A percentile compares a stretch with the other conserved stretches of the same genome.
Evolutionary conservation across 1,139 yeast genomes (phyloP).

Genomic region (Candida freyschussii): DNA sequence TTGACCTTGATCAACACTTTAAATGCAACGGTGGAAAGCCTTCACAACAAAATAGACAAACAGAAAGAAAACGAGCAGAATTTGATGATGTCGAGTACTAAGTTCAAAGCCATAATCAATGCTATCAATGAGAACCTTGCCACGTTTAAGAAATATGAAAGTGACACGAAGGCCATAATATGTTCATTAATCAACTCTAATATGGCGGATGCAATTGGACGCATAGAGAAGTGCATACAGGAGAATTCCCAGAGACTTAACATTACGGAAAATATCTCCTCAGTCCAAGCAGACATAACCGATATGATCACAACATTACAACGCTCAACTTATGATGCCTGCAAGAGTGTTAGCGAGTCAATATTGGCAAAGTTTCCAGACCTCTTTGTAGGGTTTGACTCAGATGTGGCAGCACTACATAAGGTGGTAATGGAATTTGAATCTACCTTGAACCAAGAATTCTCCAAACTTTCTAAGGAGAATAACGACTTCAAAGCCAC

Average conservation of each 20-base stretch:
- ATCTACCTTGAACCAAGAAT: constrained; percentile 15
- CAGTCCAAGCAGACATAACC: constrained; percentile 15
- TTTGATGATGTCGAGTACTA: constrained; percentile 30
- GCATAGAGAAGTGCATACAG: constrained; percentile 3
- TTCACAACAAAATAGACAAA: constrained; percentile 31
- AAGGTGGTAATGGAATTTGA: constrained; percentile 12
- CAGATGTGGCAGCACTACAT: constrained; percentile 11
- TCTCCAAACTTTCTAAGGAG: constrained; percentile 22
- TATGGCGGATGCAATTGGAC: constrained; percentile 4
- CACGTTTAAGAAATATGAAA: constrained; percentile 29
- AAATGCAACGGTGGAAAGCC: constrained; percentile 27
- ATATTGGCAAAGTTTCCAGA: constrained; percentile 21
- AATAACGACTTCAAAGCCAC: constrained; percentile 31
- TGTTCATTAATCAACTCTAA: constrained; percentile 22
- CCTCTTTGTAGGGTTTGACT: constrained; percentile 17
- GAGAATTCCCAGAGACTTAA: constrained; percentile 3
- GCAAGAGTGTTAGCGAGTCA: constrained; percentile 21
- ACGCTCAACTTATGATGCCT: constrained; percentile 18
- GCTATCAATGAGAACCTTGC: constrained; percentile 29
- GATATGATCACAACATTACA: constrained; percentile 13
- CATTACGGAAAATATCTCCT: neutral
- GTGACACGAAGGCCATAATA: constrained; percentile 25
- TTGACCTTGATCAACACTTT: constrained; percentile 27
- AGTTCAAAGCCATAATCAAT: constrained; percentile 28
- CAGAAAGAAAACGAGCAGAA: constrained; percentile 32